Evolutionary conservation across 1,284 basidiomycete species (phyloP).

Genomic region (Flammula alnicola): DNA sequence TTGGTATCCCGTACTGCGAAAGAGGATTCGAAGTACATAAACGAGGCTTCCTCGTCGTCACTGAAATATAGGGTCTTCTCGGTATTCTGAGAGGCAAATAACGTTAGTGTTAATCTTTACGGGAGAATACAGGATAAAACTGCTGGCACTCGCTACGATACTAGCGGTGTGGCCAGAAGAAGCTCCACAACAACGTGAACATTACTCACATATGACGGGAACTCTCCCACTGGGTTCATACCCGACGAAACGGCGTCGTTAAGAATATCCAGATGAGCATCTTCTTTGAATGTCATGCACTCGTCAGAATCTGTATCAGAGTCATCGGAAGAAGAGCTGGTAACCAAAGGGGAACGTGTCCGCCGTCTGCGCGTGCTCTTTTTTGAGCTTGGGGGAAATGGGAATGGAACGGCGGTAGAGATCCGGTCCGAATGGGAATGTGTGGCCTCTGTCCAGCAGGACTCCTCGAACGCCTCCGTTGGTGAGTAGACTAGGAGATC

Average conservation of each 20-base stretch:
- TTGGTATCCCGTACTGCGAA: slow-evolving; percentile 25
- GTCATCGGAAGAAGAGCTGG: slow-evolving; percentile 28
- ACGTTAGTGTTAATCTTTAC: slow-evolving; percentile 15
- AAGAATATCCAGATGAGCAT: slow-evolving; percentile 13
- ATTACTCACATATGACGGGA: slow-evolving; percentile 21
- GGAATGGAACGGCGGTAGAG: slow-evolving; percentile 8
- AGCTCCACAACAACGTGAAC: slow-evolving; percentile 3
- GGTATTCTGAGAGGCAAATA: slow-evolving; percentile 15
- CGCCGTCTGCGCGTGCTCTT: slow-evolving; percentile 2
- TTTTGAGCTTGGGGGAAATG: not conserved
- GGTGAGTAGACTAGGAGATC: slow-evolving; percentile 40
- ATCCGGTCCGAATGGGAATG: slow-evolving; percentile 2
- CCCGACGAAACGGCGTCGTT: slow-evolving; percentile 12
- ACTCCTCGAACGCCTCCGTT: slow-evolving; percentile 36
- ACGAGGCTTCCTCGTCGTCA: slow-evolving; percentile 26
- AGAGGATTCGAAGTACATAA: slow-evolving; percentile 27
- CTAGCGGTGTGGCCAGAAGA: slow-evolving; percentile 6
- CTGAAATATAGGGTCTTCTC: slow-evolving; percentile 22
- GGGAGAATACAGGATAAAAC: slow-evolving; percentile 9
- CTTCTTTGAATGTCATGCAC: slow-evolving; percentile 29
- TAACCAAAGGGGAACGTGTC: slow-evolving; percentile 18
- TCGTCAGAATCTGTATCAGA: slow-evolving; percentile 34
- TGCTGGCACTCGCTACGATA: not conserved
- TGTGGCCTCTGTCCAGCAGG: slow-evolving; percentile 37
- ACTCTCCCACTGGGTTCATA: slow-evolving; percentile 16